Base-by-base conservation (phyloP, 441 rosid species). In the Pelargonium myrrhifolium region DNA sequence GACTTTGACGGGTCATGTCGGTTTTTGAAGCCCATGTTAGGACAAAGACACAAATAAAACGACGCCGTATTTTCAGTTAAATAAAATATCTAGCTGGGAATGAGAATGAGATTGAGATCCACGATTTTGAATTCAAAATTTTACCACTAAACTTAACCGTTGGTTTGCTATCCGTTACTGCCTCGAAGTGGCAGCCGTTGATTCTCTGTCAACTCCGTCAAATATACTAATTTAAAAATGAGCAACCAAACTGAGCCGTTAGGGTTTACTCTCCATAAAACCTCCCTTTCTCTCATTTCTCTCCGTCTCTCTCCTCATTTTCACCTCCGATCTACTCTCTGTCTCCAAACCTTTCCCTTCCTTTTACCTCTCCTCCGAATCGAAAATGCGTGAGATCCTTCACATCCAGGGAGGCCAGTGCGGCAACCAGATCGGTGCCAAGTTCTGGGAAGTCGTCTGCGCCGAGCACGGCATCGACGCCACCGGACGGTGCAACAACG, bases 361-460 rank as follows among this genome's bases (percentile, higher is more conserved):
- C n/a, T n/a, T n/a, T n/a, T n/a, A n/a, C n/a, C n/a, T n/a, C n/a
- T n/a, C n/a, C n/a, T n/a, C n/a, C n/a, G n/a, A n/a, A n/a, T n/a
- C n/a, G n/a, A n/a, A n/a, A n/a, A 84, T 84, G 87, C 82, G 85
- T 64, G 87, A 84, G 72, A 84, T 84, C 51, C 85, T 84, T 64
- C 87, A 84, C 73, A 76, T 84, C 35, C 87, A 84, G 45, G 87
- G 85, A 0, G 85, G 87, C 24, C 87, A 84, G 62, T 84, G 87
- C 64, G 87, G 85, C 73, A 84, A 84, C 78, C 87, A 84, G 65
- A 83, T 83, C 65, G 87, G 85, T 37, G 9, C 40, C 9, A 37
- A 82, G 84, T 82, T 82, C 66, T 82, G 86, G 86, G 86, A 82
- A 21, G 86, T 83, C 2, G 81, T 83, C 1, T 83, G 87, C n/a